Base-by-base conservation (phyloP, 2,329 filamentous ascomycete genomes). In the Claviceps arundinis region DNA sequence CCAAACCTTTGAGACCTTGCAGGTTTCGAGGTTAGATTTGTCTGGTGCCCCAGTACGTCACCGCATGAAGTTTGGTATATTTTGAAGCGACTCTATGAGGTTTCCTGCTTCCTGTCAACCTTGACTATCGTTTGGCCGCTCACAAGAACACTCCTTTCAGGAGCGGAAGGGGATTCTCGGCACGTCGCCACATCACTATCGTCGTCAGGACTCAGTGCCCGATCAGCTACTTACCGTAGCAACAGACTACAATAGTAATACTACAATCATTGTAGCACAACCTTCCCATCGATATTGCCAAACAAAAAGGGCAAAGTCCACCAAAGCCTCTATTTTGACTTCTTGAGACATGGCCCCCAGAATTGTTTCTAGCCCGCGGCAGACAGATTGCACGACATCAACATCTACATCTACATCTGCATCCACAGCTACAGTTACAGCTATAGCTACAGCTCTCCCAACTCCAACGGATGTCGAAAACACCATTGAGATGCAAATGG, bases 401-500 rank as follows among this genome's bases (percentile, higher is more conserved):
- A 48, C 45, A 37, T n/a, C 40, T n/a, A 38, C 46, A 37, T 34
- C 47, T 13, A 43, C 51, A 13, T 16, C 37, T 34, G 45, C 48
- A 16, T 13, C 30, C 16, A 30, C 46, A 13, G 22, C 47, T 14
- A 43, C 52, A 9, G 22, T 26, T 14, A 50, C 48, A 22, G 14
- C 16, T 2, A 46, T 30, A 37, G 16, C 24, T 14, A 50, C 52
- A 8, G 22, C 37, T 34, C 48, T 45, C 8, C 19, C 40, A 34
- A 34, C 37, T 37, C 45, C 50, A 5, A 51, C 54, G 52, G 51
- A 52, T n/a, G 26, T 51, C 42, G 54, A 54, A 34, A 53, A 52
- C 11, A 48, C 37, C 7, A 51, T 59, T 19, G 56, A 59, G 49
- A 54, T 38, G 22, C 53, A 54, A 30, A 52, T 59, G 52, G 57